phyloP scores from a whole-genome alignment of 2,329 filamentous ascomycete genomes.

The Neobulgaria alba region DNA sequence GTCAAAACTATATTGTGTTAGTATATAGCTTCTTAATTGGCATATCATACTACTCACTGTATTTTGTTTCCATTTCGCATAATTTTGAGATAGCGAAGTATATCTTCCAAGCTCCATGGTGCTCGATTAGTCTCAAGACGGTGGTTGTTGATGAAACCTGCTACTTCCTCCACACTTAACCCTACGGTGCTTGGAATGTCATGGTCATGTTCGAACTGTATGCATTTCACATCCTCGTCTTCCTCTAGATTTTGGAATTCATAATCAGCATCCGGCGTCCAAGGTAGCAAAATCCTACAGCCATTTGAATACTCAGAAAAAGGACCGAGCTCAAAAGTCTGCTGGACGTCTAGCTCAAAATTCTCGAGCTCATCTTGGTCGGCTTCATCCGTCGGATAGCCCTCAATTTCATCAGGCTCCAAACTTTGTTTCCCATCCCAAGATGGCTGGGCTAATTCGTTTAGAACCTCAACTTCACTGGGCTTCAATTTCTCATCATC shows the following conservation, averaged over 20 bases:
- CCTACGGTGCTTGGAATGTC: not conserved
- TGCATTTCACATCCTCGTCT: no score
- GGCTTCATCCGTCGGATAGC: not conserved
- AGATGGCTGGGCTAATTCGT: slow-evolving; percentile 12
- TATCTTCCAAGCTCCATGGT: slow-evolving; percentile 3
- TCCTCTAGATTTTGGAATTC: no score
- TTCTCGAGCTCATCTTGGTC: not conserved
- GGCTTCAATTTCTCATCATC: slow-evolving; percentile 4
- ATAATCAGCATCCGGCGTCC: no score
- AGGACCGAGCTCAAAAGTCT: not conserved
- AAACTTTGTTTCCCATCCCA: slow-evolving; percentile 11
- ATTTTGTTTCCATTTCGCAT: slow-evolving; percentile 3
- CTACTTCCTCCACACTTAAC: not conserved
- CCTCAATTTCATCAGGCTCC: not conserved
- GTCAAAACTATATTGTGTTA: slow-evolving; percentile 1
- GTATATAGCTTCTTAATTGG: not conserved
- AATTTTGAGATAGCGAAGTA: slow-evolving; percentile 2
- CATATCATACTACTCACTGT: slow-evolving; percentile 4
- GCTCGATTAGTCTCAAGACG: not conserved
- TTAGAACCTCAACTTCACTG: slow-evolving; percentile 5
- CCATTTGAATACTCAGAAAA: not conserved
- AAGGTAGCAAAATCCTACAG: not conserved
- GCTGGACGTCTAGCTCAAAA: slow-evolving; percentile 2
- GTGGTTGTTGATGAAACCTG: not conserved
- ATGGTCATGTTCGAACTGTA: no score